phyloP scores from a whole-genome alignment of 805 yeast genomes.

The Pichia cephalocereana region DNA sequence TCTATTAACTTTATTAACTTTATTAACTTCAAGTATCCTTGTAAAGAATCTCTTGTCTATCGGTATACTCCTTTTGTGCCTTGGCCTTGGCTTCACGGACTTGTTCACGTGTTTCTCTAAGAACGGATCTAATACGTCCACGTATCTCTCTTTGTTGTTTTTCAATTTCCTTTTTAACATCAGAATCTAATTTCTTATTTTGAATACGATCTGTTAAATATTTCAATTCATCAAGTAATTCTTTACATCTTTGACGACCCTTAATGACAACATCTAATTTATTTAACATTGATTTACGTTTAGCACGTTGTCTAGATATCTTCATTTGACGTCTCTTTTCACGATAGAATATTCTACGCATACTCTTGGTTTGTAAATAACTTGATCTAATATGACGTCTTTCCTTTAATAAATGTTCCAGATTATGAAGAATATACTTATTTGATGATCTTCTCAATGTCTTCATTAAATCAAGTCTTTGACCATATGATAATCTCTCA shows the following conservation, averaged over 20 bases:
- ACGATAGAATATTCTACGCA: slow-evolving; percentile 6
- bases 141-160: background rate
- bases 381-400: slow-evolving; percentile 7
- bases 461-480: slow-evolving; percentile 8
- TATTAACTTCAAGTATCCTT: no score
- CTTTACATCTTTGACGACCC: background rate
- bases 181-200: background rate
- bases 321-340: background rate
- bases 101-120: background rate
- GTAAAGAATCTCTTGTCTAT: background rate
- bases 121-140: background rate
- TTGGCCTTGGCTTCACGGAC: background rate
- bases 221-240: background rate
- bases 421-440: slow-evolving; percentile 11
- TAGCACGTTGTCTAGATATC: background rate
- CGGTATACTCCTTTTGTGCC: background rate
- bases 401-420: slow-evolving; percentile 4
- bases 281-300: background rate
- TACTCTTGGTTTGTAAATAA: slow-evolving; percentile 1
- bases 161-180: background rate
- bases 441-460: slow-evolving; percentile 8
- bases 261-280: background rate
- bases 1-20: no score
- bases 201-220: background rate
- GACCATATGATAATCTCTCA: slow-evolving; percentile 6